Evolutionary conservation across 441 rosid species (phyloP).

Genomic region (Manihot esculenta): DNA sequence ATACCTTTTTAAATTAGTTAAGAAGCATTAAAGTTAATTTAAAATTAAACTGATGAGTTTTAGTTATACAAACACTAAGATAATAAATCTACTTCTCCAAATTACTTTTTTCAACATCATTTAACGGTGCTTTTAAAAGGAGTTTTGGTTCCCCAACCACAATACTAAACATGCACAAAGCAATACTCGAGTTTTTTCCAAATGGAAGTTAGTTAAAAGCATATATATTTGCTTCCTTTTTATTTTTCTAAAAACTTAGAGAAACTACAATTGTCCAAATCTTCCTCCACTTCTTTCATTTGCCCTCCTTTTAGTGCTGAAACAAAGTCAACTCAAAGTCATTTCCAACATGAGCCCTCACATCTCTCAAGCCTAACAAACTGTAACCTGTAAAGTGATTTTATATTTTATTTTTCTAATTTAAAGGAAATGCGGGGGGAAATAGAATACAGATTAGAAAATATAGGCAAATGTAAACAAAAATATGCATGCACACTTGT

Average conservation of each 20-base stretch:
- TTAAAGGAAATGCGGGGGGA: background rate
- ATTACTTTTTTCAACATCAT: too few relatives aligned
- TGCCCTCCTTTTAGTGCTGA: background rate
- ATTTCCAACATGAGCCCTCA: background rate
- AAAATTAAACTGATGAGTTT: too few relatives aligned
- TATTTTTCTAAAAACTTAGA: background rate
- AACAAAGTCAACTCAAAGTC: background rate
- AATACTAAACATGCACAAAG: too few relatives aligned
- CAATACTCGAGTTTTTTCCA: background rate
- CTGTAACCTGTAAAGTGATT: background rate
- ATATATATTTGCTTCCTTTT: too few relatives aligned
- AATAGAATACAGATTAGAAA: background rate
- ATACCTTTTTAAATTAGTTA: too few relatives aligned
- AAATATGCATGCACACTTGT: background rate
- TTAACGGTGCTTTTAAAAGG: too few relatives aligned
- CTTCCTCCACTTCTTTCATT: background rate
- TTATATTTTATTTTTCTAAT: background rate
- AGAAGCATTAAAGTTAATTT: too few relatives aligned
- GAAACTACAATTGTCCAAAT: background rate
- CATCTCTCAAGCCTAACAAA: too few relatives aligned
- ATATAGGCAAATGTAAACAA: background rate
- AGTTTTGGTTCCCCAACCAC: too few relatives aligned
- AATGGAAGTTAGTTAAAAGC: background rate
- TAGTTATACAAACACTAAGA: too few relatives aligned
- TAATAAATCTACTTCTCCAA: too few relatives aligned